phyloP scores from a whole-genome alignment of 1,284 basidiomycete species.

The Melampsora larici-populina region DNA sequence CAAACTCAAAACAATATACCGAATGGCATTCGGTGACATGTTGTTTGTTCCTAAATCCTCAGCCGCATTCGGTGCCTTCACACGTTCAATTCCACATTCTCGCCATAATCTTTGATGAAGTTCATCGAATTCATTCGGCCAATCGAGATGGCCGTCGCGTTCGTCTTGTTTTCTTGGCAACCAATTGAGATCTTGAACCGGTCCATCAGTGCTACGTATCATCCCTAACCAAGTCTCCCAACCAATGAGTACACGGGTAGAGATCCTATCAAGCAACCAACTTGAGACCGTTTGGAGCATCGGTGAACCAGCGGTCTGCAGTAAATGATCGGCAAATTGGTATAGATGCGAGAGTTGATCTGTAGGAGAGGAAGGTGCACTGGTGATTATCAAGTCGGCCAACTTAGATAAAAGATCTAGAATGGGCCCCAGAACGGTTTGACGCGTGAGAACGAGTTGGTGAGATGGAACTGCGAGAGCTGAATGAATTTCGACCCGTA shows the following conservation, averaged over 20 bases:
- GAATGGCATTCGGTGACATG: not conserved
- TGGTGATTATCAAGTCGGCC: constrained; percentile 5
- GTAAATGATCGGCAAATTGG: constrained; percentile 7
- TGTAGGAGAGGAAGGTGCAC: not conserved
- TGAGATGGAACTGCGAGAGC: constrained; percentile 2
- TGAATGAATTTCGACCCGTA: constrained; percentile 22
- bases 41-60: not conserved
- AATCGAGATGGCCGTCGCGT: not conserved
- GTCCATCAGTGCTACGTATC: not conserved
- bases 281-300: constrained; percentile 33
- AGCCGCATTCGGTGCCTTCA: not conserved
- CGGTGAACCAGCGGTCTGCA: not conserved
- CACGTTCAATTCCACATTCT: constrained; percentile 27
- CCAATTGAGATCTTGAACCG: constrained; percentile 4
- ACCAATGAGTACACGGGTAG: constrained; percentile 12
- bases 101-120: constrained; percentile 25
- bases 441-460: not conserved
- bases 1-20: constrained; percentile 1
- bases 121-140: constrained; percentile 28
- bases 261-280: constrained; percentile 34
- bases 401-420: constrained; percentile 3
- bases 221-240: constrained; percentile 42
- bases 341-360: constrained; percentile 23
- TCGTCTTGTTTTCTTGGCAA: not conserved
- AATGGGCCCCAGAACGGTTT: constrained; percentile 15